Evolutionary conservation across 306 rosid genomes (phyloP), one percentile per base, ranked within the genome.

Genomic region (Quercus alba): DNA sequence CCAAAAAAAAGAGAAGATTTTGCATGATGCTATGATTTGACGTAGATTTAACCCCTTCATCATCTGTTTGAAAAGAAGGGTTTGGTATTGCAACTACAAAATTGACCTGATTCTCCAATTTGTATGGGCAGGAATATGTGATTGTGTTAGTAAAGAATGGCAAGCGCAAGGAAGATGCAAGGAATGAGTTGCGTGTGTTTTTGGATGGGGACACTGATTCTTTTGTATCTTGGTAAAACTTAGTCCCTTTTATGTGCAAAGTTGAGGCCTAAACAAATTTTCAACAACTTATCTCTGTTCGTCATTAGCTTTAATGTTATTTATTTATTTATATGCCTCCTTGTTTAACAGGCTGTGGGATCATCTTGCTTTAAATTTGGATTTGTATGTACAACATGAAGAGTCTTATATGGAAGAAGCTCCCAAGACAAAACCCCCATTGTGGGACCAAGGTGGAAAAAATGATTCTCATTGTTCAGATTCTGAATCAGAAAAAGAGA

Each of bases 101-200:
- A 31, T 28, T 77, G 9, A 69, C 83, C 81, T 78, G 56, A 56
- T 83, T 70, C 62, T 63, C 63, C 11, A 25, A 70, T 72, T 44
- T 84, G 56, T 75, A 30, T 71, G 72, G 84, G 82, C 94, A 95
- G 99, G 99, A 96, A 83, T 96, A 96, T 74, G 97, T 96, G 44
- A 87, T 96, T 72, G 99, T 96, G 70, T 84, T 96, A 72, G 80
- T 96, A 84, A 96, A 85, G 94, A 96, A 96, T 66, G 98, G 99
- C 70, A 92, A 91, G 84, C 74, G 85, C 81, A 96, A 90, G 86
- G 98, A 90, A 69, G 93, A 90, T 84, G 97, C 98, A 35, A 90
- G 72, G 87, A 87, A 73, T 82, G 98, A 88, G 89, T 81, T 96
- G 81, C 87, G 86, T 74, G 98, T 96, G 13, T 96, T 96, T 82